A percentile compares a stretch with the other conserved stretches of the same genome.
These are phyloP conservation scores for Tetrapisispora arboricola DNA, from an alignment of 805 yeast species.

Conservation along the genomic window DNA sequence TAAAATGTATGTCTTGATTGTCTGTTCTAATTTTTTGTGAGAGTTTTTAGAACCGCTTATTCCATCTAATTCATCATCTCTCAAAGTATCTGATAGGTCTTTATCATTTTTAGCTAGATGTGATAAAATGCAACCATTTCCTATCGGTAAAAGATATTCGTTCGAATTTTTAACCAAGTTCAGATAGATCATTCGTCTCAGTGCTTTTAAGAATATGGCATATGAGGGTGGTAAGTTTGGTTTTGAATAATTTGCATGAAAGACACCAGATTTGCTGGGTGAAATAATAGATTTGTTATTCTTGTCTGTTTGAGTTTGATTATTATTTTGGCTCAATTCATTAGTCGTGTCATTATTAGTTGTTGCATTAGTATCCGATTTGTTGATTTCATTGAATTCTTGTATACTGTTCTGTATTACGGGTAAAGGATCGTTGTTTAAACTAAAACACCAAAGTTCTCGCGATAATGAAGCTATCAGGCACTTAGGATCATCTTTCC, in stretches of 20 bases:
- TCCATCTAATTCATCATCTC: conserved; percentile 3
- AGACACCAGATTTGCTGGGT: conserved; percentile 27
- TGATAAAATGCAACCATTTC: conserved; percentile 34
- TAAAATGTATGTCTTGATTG: conserved; percentile 24
- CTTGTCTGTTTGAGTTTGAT: background rate
- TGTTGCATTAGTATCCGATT: background rate
- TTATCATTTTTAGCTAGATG: conserved; percentile 3
- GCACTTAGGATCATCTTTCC: conserved; percentile 29
- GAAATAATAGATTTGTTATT: conserved; percentile 5
- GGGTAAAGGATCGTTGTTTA: conserved; percentile 32
- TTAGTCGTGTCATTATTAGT: no score
- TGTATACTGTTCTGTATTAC: conserved; percentile 13
- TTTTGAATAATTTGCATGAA: conserved; percentile 27
- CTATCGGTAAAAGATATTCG: conserved; percentile 39
- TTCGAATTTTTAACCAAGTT: conserved; percentile 26
- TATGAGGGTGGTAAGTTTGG: conserved; percentile 33
- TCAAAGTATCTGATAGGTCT: conserved; percentile 7
- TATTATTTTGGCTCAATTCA: no score
- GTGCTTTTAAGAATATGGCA: conserved; percentile 41
- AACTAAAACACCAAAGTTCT: conserved; percentile 36
- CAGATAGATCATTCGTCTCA: conserved; percentile 33
- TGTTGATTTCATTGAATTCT: conserved; percentile 3
- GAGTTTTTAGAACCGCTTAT: background rate
- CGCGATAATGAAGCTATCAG: conserved; percentile 32
- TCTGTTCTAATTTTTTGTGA: background rate